Evolutionary conservation across 345 rosid genomes (phyloP).

Genomic region (Hibiscus tridactylites): DNA sequence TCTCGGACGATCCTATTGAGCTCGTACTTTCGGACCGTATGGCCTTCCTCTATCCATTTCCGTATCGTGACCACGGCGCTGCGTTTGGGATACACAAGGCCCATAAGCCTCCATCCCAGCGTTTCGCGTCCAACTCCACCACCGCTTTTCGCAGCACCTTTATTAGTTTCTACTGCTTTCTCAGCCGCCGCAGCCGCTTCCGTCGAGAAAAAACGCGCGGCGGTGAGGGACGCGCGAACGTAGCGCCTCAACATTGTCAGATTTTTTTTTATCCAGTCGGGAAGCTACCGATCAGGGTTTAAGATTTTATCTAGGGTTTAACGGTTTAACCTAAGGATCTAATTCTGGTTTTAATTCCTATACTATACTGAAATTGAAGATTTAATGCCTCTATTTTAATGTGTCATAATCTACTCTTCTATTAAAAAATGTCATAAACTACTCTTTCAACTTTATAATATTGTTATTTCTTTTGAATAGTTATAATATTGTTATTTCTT

Average conservation of each 20-base stretch:
- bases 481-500: too few species aligned
- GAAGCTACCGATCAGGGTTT: not conserved
- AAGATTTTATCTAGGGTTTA: not conserved
- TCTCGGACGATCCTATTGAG: constrained; percentile 74
- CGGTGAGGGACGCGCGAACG: constrained; percentile 26
- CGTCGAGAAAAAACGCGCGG: constrained; percentile 38
- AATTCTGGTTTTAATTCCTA: too few species aligned
- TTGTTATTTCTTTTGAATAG: too few species aligned
- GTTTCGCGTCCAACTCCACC: constrained; percentile 41
- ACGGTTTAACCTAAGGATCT: too few species aligned
- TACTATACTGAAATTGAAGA: too few species aligned
- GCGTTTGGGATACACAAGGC: constrained; percentile 63
- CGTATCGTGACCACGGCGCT: constrained; percentile 62
- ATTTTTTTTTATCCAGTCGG: not conserved
- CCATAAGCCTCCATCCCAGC: constrained; percentile 60
- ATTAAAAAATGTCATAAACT: too few species aligned
- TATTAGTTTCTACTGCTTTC: constrained; percentile 2
- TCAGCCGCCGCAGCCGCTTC: constrained; percentile 14
- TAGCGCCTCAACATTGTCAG: constrained; percentile 31
- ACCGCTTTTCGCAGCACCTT: constrained; percentile 10
- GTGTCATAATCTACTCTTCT: too few species aligned
- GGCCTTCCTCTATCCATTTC: constrained; percentile 81
- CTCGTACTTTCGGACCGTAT: constrained; percentile 55
- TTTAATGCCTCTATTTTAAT: too few species aligned
- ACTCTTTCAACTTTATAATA: too few species aligned